Base-by-base conservation (phyloP, 164 flowering plant species). In the Magnolia officinalis region DNA sequence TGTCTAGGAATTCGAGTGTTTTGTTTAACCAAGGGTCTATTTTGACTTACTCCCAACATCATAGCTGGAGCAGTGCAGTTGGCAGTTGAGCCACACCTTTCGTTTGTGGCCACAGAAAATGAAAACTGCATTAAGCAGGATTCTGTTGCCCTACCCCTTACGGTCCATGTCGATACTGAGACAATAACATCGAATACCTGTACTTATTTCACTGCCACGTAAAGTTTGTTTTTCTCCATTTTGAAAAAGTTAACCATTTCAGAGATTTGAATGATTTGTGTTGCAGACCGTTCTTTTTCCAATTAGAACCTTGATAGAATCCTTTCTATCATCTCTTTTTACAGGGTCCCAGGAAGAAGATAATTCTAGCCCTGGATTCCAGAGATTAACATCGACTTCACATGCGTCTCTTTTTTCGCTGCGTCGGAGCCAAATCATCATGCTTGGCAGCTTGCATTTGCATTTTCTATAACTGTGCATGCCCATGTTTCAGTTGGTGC, bases 271-370 rank as follows among this genome's bases (percentile, higher is more conserved):
- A 66, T 13, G 16, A 49, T 31, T 31, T 13, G 9, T 31, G 5
- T 9, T 65, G 45, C n/a, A 23, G 23, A 13, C 13, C 8, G 11
- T 9, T 10, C 11, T 14, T 65, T 21, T 64, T 49, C 26, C 49
- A 16, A 13, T 2, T 21, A 23, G 18, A 23, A 24, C 24, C 0
- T 10, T 59, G 21, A 26, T 2, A 9, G 20, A 58, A 49, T 73
- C 20, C 52, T 21, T 77, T 52, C 49, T 5, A 24, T 21, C 19
- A 63, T 69, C 59, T 75, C 16, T 73, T 66, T 49, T 81, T 81
- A 78, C 89, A 94, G 98, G 98, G 98, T 67, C 98, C 98, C 59
- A 90, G 98, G 78, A 94, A 94, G 90, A 94, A 94, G 86, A 92
- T 94, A 85, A 82, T 90, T 72, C 65, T 90, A 68, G 92, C 92